Evolutionary conservation across 1,284 basidiomycete species (phyloP).

Genomic region (Trichosporon coremiiforme): DNA sequence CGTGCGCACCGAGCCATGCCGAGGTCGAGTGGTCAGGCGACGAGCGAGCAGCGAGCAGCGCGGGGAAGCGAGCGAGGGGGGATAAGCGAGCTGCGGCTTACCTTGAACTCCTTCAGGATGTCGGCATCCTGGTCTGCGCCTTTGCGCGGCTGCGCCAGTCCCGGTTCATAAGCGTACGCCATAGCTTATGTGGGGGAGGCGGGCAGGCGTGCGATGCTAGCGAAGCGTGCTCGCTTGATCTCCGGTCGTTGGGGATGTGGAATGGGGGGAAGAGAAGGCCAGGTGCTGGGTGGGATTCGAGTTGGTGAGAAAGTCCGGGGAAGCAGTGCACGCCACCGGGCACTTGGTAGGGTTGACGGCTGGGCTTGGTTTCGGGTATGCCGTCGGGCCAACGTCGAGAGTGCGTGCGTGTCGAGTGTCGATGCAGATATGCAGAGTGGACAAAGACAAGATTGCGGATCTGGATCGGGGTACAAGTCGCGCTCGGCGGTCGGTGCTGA

Average conservation of each 20-base stretch:
- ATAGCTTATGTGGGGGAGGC: conserved; percentile 24
- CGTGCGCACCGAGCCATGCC: too few species aligned
- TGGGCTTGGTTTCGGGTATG: conserved; percentile 1
- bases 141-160: conserved; percentile 28
- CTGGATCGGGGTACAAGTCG: conserved; percentile 17
- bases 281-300: background rate
- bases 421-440: background rate
- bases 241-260: background rate
- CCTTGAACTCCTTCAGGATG: conserved; percentile 40
- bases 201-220: background rate
- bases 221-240: background rate
- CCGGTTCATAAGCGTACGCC: conserved; percentile 40
- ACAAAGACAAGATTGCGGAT: background rate
- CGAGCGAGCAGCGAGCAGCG: background rate
- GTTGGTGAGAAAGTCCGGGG: conserved; percentile 1
- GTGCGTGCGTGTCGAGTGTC: background rate
- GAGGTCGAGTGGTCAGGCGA: background rate
- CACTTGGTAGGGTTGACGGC: too few species aligned
- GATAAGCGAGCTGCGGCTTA: conserved; percentile 28
- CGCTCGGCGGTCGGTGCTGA: background rate
- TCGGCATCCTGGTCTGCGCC: conserved; percentile 36
- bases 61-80: background rate
- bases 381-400: background rate
- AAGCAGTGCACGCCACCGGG: conserved; percentile 11
- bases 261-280: background rate